Percentiles rank a stretch among this genome's conserved stretches.
Evolutionary conservation across 2,329 filamentous ascomycete species (phyloP).

Genomic region (Aspergillus luchuensis): DNA sequence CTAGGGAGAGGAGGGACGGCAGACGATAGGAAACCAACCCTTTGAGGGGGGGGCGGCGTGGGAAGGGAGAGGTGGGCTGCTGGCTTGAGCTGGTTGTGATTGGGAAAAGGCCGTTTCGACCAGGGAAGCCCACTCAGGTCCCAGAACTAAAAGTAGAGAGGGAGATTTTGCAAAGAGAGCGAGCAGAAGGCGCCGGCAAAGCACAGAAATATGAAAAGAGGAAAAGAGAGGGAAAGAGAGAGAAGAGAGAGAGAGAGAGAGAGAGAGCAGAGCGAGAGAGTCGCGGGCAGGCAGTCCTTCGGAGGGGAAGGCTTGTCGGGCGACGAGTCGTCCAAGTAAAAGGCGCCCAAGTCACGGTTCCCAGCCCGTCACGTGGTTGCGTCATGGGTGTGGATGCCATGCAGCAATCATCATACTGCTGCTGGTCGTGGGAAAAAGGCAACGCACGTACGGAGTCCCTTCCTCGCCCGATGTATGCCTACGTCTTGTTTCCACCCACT

Average conservation of each 20-base stretch:
- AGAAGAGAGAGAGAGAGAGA: conserved; percentile 4
- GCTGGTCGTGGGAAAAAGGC: neutral
- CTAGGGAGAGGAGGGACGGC: conserved; percentile 14
- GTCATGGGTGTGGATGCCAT: conserved; percentile 35
- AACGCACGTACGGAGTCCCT: neutral
- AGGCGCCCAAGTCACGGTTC: conserved; percentile 28
- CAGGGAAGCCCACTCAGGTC: conserved; percentile 18
- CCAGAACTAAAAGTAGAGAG: conserved; percentile 15
- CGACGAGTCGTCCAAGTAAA: conserved; percentile 21
- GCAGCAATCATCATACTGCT: conserved; percentile 19
- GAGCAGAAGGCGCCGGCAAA: conserved; percentile 14
- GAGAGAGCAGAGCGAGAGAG: conserved; percentile 12
- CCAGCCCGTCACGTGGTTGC: conserved; percentile 38
- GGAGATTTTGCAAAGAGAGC: conserved; percentile 11
- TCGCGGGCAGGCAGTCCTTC: conserved; percentile 5
- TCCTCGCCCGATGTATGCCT: neutral
- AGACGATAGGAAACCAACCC: conserved; percentile 22
- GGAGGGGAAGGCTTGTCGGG: conserved; percentile 25
- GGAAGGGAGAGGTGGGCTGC: conserved; percentile 16
- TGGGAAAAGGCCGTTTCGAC: conserved; percentile 15
- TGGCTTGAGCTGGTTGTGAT: conserved; percentile 9
- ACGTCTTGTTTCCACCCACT: neutral
- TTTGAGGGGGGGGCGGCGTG: conserved; percentile 7
- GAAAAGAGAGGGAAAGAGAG: conserved; percentile 13
- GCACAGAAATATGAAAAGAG: conserved; percentile 6